phyloP scores from a whole-genome alignment of 495 filamentous ascomycete genomes.

The Hypoxylon cercidicola region DNA sequence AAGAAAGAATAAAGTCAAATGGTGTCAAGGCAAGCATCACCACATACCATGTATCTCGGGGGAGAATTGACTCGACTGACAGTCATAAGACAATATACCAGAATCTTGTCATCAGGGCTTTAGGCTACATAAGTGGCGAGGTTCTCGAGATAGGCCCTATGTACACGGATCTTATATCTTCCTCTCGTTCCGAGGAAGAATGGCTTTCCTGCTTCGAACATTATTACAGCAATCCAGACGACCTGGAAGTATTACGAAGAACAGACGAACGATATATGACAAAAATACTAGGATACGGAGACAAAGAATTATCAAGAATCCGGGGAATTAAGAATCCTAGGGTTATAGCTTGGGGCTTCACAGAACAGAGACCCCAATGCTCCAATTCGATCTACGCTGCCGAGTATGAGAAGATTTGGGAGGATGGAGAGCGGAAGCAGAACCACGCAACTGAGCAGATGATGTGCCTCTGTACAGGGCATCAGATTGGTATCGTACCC shows the following conservation, averaged over 20 bases:
- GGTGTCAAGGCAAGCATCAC: background rate
- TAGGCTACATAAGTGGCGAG: constrained; percentile 11
- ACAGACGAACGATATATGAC: background rate
- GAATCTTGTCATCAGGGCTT: background rate
- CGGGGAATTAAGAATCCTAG: background rate
- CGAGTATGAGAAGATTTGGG: constrained; percentile 6
- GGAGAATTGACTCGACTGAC: background rate
- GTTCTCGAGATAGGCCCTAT: constrained; percentile 3
- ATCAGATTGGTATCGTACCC: constrained; percentile 36
- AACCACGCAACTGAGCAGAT: background rate
- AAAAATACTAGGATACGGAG: background rate
- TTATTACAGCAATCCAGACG: background rate
- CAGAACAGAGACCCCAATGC: background rate
- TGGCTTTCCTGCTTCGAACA: constrained; percentile 5
- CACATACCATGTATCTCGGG: background rate
- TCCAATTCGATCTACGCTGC: background rate
- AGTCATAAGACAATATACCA: background rate
- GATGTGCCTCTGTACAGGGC: constrained; percentile 32
- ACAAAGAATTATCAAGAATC: background rate
- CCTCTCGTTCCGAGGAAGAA: background rate
- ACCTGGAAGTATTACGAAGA: background rate
- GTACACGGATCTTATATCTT: background rate
- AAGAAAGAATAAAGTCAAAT: background rate
- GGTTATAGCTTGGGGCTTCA: constrained; percentile 1
- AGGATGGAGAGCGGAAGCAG: background rate